A percentile compares a stretch with the other conserved stretches of the same genome.
phyloP scores from a whole-genome alignment of 352 stramenopile genomes.

The Phytophthora boehmeriae region DNA sequence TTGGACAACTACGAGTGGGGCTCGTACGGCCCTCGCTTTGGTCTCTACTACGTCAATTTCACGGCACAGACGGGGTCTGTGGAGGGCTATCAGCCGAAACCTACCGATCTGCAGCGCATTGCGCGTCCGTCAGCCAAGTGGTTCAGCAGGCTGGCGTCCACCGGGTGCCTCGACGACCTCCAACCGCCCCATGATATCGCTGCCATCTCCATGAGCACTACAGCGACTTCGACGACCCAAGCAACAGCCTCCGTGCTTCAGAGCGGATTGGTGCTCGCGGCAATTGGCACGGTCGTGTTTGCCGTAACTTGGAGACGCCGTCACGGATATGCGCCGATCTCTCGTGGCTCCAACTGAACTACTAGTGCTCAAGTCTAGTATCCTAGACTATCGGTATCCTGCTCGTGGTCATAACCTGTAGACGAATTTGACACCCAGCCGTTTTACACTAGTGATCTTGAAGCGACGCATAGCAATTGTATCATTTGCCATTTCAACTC shows the following conservation, averaged over 20 bases:
- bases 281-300: constrained; percentile 6
- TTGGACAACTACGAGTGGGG: constrained; percentile 97
- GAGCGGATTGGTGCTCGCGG: constrained; percentile 1
- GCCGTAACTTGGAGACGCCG: constrained; percentile 18
- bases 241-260: background rate
- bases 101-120: constrained; percentile 20
- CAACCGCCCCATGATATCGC: background rate
- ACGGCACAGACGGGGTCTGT: constrained; percentile 17
- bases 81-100: no score
- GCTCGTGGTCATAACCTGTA: no score
- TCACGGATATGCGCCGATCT: constrained; percentile 16
- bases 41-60: constrained; percentile 46
- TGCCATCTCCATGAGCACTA: constrained; percentile 10
- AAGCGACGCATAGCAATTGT: constrained; percentile 25
- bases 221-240: background rate
- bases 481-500: no score
- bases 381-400: no score
- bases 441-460: constrained; percentile 14
- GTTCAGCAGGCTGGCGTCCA: constrained; percentile 27
- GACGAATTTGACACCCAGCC: no score
- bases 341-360: constrained; percentile 14
- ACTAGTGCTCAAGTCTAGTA: no score
- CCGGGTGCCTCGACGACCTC: constrained; percentile 24
- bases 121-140: no score
- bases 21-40: constrained; percentile 54